Evolutionary conservation across 371 early-diverging fungal genomes (phyloP).

Genomic region (Enterocytospora artemiae): DNA sequence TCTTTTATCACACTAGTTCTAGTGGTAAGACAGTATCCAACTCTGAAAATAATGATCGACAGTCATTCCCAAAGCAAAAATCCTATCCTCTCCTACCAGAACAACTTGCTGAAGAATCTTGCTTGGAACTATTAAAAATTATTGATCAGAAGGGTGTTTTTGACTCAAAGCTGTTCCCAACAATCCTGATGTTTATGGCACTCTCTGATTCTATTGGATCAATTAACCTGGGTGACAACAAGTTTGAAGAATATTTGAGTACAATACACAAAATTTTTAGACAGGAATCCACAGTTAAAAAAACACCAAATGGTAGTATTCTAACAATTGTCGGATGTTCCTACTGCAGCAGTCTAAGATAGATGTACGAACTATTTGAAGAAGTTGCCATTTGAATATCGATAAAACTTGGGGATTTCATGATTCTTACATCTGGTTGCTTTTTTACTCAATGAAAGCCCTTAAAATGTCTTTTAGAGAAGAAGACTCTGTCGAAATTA

Average conservation of each 20-base stretch:
- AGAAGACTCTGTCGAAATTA: too few species aligned
- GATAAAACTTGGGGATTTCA: too few species aligned
- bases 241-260: too few species aligned
- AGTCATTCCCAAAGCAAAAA: too few species aligned
- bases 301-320: not conserved
- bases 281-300: constrained; percentile 4
- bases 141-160: constrained; percentile 25
- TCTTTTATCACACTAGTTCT: constrained; percentile 30
- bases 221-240: too few species aligned
- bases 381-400: too few species aligned
- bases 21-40: not conserved
- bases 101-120: constrained; percentile 6
- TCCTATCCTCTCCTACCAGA: too few species aligned
- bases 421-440: too few species aligned
- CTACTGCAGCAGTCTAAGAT: not conserved
- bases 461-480: too few species aligned
- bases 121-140: constrained; percentile 14
- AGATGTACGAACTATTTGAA: too few species aligned
- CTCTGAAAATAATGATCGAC: not conserved
- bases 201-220: too few species aligned
- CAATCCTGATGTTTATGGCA: constrained; percentile 27
- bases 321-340: constrained; percentile 16
- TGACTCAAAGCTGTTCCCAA: constrained; percentile 27
- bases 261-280: constrained; percentile 4
- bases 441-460: too few species aligned